phyloP scores from a whole-genome alignment of 2,329 filamentous ascomycete species.

The Pseudogymnoascus sp. region DNA sequence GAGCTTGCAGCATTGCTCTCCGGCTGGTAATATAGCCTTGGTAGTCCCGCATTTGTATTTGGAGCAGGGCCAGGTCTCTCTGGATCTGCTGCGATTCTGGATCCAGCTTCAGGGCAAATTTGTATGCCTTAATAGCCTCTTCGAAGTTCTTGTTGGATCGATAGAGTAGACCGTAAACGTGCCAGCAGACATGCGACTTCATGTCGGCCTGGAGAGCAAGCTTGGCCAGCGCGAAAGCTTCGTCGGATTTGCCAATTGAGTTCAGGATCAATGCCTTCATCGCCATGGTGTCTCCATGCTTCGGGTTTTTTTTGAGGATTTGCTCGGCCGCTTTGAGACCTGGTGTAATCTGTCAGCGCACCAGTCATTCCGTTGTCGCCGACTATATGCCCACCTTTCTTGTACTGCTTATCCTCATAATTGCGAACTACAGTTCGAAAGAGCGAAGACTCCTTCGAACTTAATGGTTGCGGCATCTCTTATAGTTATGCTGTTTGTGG shows the following conservation, averaged over 20 bases:
- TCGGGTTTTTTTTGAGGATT: constrained; percentile 88
- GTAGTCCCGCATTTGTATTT: constrained; percentile 95
- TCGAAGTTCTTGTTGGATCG: constrained; percentile 95
- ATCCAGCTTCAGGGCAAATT: constrained; percentile 85
- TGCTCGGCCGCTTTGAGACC: constrained; percentile 93
- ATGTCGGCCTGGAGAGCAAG: constrained; percentile 89
- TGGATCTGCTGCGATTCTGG: constrained; percentile 93
- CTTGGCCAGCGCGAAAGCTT: constrained; percentile 90
- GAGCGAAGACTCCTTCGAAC: constrained; percentile 83
- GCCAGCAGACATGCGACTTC: constrained; percentile 99
- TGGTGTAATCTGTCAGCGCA: constrained; percentile 21
- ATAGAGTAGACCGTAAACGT: constrained; percentile 93
- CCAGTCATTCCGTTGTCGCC: constrained; percentile 10
- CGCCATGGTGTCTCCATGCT: constrained; percentile 94
- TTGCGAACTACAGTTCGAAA: constrained; percentile 91
- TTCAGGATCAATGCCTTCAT: constrained; percentile 99
- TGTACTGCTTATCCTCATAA: constrained; percentile 98
- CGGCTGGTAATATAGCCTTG: constrained; percentile 86
- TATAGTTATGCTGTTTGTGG: constrained; percentile 12
- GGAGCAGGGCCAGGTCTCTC: constrained; percentile 82
- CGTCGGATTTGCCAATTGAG: constrained; percentile 80
- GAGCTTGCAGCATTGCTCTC: constrained; percentile 75
- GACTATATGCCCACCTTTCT: constrained; percentile 49
- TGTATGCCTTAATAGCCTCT: constrained; percentile 98
- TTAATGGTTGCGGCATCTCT: constrained; percentile 64